A percentile compares a stretch with the other conserved stretches of the same genome.
phyloP scores from a whole-genome alignment of 495 filamentous ascomycete species.

The Podospora pseudoanserina region DNA sequence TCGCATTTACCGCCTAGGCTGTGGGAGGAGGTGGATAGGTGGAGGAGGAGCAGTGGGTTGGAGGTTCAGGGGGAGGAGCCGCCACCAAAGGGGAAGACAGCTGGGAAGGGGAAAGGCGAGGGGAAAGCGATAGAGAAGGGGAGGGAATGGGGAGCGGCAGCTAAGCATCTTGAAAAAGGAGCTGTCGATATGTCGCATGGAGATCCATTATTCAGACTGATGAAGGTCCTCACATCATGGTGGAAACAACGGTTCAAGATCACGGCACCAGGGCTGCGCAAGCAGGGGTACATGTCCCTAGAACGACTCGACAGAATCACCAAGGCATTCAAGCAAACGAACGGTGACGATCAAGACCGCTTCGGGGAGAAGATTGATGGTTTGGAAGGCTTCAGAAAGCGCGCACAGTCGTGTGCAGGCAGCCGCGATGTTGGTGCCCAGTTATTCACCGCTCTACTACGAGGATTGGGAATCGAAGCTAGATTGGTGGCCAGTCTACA shows the following conservation, averaged over 20 bases:
- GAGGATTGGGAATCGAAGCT: slow-evolving; percentile 76
- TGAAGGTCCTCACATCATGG: slow-evolving; percentile 71
- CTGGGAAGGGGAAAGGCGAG: slow-evolving; percentile 35
- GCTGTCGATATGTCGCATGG: slow-evolving; percentile 68
- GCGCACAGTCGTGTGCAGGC: slow-evolving; percentile 69
- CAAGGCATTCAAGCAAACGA: slow-evolving; percentile 58
- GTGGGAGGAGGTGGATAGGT: slow-evolving; percentile 72
- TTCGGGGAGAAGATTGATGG: slow-evolving; percentile 72
- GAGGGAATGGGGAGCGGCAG: slow-evolving; percentile 72
- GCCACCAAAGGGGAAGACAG: slow-evolving; percentile 20
- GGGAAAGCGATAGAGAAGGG: slow-evolving; percentile 45
- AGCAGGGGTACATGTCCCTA: slow-evolving; percentile 78
- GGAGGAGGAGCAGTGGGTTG: slow-evolving; percentile 64
- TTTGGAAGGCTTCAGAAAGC: slow-evolving; percentile 62
- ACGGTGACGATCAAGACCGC: slow-evolving; percentile 50
- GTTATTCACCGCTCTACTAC: slow-evolving; percentile 84
- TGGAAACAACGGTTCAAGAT: slow-evolving; percentile 85
- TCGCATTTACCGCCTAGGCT: slow-evolving; percentile 61
- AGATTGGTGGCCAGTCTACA: slow-evolving; percentile 81
- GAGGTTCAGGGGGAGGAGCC: slow-evolving; percentile 26
- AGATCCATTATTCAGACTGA: slow-evolving; percentile 75
- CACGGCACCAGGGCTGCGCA: slow-evolving; percentile 76
- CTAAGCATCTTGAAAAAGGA: slow-evolving; percentile 65
- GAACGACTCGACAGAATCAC: slow-evolving; percentile 64
- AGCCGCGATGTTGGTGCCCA: slow-evolving; percentile 86